Evolutionary conservation across 257 asterid species (phyloP).

Genomic region (Solanum okadae): DNA sequence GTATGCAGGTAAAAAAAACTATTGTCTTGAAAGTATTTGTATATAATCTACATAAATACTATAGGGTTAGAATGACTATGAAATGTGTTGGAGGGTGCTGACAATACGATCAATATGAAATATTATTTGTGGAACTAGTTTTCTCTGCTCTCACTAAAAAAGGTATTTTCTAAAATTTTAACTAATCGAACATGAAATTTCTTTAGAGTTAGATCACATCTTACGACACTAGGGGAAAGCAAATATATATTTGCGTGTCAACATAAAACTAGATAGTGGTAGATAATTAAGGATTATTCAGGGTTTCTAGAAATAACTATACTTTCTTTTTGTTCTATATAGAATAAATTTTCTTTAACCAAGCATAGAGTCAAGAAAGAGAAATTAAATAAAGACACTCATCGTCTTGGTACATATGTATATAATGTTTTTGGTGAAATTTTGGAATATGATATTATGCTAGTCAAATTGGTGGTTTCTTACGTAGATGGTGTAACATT

Average conservation of each 20-base stretch:
- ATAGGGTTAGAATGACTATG: fast-evolving
- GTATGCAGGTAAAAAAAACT: fast-evolving
- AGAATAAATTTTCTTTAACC: background rate
- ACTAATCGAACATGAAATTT: too few species aligned
- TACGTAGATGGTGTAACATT: background rate
- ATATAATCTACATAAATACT: background rate
- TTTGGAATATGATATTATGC: background rate
- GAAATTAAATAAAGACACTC: background rate
- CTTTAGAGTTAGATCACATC: background rate
- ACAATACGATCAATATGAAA: fast-evolving
- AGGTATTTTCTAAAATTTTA: too few species aligned
- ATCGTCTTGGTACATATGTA: background rate
- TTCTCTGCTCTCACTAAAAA: background rate
- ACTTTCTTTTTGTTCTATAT: background rate
- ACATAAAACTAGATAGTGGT: background rate
- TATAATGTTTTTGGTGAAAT: background rate
- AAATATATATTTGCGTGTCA: background rate
- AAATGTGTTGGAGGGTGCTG: fast-evolving
- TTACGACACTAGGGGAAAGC: background rate
- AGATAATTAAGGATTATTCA: background rate
- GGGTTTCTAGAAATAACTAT: background rate
- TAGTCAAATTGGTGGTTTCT: background rate
- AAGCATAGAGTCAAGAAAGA: background rate
- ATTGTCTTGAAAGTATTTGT: background rate
- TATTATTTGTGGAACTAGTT: fast-evolving